Evolutionary conservation across 176 grass and related monocot species (phyloP).

Genomic region (Coix lacrymajobi): DNA sequence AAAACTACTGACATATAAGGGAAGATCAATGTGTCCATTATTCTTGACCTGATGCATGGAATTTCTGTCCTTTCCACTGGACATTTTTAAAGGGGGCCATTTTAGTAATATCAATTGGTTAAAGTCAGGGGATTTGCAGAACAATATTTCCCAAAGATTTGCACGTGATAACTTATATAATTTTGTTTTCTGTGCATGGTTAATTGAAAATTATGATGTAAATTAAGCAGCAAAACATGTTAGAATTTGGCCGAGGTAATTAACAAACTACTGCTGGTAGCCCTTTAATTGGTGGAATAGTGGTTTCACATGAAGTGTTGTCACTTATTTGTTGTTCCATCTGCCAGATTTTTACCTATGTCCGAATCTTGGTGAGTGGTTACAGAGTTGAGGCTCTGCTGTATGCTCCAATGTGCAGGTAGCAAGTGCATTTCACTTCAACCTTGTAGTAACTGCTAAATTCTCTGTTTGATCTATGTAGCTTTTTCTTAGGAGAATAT

Average conservation of each 20-base stretch:
- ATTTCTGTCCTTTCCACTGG: not conserved
- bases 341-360: not conserved
- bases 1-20: not conserved
- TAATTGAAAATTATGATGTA: not conserved
- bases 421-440: not conserved
- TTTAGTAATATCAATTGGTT: not conserved
- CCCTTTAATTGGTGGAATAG: not conserved
- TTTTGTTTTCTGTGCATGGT: not conserved
- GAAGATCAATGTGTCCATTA: not conserved
- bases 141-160: not conserved
- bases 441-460: not conserved
- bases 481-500: not conserved
- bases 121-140: not conserved
- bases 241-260: not conserved
- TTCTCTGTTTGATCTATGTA: not conserved
- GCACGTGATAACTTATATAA: not conserved
- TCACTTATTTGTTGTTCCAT: not conserved
- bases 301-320: constrained; percentile 1
- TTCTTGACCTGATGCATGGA: constrained; percentile 17
- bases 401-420: not conserved
- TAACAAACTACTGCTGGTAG: not conserved
- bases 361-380: not conserved
- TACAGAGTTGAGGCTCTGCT: not conserved
- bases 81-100: not conserved
- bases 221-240: not conserved